Percentiles rank a stretch among this genome's conserved stretches.
phyloP scores from a whole-genome alignment of 2,329 filamentous ascomycete genomes.

The Apiospora malaysiana region DNA sequence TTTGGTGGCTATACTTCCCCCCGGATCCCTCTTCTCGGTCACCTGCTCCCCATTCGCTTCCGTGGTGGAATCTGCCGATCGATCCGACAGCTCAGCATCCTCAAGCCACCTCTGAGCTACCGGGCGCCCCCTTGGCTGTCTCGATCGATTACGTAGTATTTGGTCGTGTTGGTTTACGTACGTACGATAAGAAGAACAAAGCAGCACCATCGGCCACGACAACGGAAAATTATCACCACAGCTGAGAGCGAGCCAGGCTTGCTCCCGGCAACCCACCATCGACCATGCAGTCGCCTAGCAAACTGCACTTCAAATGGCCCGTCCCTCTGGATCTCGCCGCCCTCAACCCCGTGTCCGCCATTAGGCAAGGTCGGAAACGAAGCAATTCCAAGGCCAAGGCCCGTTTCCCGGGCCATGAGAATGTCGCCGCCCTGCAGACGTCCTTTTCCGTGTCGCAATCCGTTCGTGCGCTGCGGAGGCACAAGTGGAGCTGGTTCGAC shows the following conservation, averaged over 20 bases:
- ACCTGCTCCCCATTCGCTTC: background rate
- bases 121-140: background rate
- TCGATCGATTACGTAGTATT: background rate
- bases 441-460: constrained; percentile 84
- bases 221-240: background rate
- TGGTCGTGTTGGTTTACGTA: background rate
- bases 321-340: constrained; percentile 20
- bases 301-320: constrained; percentile 24
- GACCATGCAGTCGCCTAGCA: constrained; percentile 21
- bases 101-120: constrained; percentile 9
- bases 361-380: constrained; percentile 18
- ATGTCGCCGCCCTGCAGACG: constrained; percentile 77
- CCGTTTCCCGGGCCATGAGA: constrained; percentile 45
- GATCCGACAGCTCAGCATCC: constrained; percentile 4
- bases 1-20: background rate
- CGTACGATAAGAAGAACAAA: background rate
- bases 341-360: constrained; percentile 10
- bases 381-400: constrained; percentile 22
- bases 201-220: background rate
- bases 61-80: constrained; percentile 2
- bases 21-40: background rate
- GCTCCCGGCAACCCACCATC: background rate
- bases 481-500: constrained; percentile 84
- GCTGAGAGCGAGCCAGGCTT: background rate
- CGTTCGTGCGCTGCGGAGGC: constrained; percentile 74